These are phyloP conservation scores for Aphanomyces invadans DNA, from an alignment of 352 stramenopile genomes.

Conservation along the genomic window DNA sequence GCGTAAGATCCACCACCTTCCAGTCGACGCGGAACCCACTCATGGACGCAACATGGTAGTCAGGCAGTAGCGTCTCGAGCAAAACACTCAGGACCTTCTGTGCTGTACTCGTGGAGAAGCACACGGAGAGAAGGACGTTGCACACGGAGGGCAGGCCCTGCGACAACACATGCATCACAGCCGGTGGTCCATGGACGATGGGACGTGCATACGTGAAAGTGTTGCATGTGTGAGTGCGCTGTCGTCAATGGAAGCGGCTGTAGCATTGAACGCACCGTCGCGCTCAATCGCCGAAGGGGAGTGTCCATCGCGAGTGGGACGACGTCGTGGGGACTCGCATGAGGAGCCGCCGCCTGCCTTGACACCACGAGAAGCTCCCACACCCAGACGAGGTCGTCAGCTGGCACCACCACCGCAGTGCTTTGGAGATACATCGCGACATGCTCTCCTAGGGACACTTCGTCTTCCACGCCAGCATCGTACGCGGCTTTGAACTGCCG, in stretches of 20 bases:
- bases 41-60: conserved; percentile 9
- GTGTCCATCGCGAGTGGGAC: neutral
- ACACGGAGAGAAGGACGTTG: neutral
- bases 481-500: neutral
- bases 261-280: neutral
- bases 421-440: conserved; percentile 7
- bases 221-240: neutral
- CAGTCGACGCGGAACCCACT: conserved; percentile 5
- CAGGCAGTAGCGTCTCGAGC: conserved; percentile 3
- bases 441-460: neutral
- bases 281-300: neutral
- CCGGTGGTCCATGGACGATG: neutral
- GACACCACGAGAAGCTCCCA: conserved; percentile 8
- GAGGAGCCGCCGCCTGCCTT: neutral
- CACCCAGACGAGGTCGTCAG: conserved; percentile 1
- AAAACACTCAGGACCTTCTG: conserved; percentile 1
- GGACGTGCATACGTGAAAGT: conserved; percentile 2
- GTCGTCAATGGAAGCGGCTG: neutral
- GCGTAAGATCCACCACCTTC: conserved; percentile 2
- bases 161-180: neutral
- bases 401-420: neutral
- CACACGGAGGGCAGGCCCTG: conserved; percentile 1
- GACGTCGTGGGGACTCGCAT: neutral
- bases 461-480: neutral
- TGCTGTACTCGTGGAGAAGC: neutral